Base-by-base conservation (phyloP, 257 asterid species). In the Gentiana dahurica region DNA sequence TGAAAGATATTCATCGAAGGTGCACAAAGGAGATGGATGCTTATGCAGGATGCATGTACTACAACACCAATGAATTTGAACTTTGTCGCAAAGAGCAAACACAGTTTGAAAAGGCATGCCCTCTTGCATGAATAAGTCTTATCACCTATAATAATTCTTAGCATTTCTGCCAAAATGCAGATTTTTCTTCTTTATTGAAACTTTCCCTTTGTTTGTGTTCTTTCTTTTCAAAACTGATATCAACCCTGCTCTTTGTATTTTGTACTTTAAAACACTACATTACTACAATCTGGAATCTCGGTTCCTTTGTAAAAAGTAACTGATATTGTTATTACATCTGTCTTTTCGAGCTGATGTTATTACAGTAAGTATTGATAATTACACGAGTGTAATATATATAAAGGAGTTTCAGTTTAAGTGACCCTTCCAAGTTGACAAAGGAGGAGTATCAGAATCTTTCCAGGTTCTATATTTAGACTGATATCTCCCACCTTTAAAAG, bases 21-120 rank as follows among this genome's bases (percentile, higher is more conserved):
- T 92, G 99, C 79, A 66, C 64, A 69, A 92, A 88, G 65, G 99
- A 92, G 75, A 74, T 88, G 79, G 91, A 92, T 72, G 73, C 95
- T 34, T 92, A 85, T 64, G 88, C 87, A 12, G 95, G 98, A 53
- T 88, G 98, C 73, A 79, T 92, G 98, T 83, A 83, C 76, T 88
- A 88, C 82, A 73, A 78, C 80, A 87, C 97, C 0, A 88, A 92
- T 24, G 97, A 92, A 69, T 92, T 88, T 67, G 98, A 92, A 38
- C 53, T 85, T 43, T 92, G 98, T 61, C 94, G 97, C 66, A 78
- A 83, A 73, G 97, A 92, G 79, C 98, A 92, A 70, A 55, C 79
- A 55, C 90, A 76, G 34, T 92, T 92, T 11, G 97, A 88, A 80
- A 83, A 85, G 71, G 84, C 89, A 54, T 92, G 94, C 73, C 86